phyloP scores from a whole-genome alignment of 495 filamentous ascomycete species.

The Penicillium mononematosum region DNA sequence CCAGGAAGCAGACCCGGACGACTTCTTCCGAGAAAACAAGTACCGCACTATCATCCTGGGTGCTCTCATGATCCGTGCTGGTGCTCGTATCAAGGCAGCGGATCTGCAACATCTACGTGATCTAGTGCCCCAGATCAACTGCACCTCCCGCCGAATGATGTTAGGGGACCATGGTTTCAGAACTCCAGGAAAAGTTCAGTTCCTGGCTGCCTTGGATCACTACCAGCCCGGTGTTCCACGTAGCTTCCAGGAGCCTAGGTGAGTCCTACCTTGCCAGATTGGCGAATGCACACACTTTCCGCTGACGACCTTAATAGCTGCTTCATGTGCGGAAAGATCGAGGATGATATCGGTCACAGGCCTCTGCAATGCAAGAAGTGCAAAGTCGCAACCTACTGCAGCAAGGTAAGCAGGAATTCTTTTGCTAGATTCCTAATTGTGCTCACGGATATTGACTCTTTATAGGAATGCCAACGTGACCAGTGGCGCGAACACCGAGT shows the following conservation, averaged over 20 bases:
- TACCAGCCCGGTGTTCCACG: slow-evolving; percentile 8
- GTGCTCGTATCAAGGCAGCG: neutral
- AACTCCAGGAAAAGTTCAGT: slow-evolving; percentile 8
- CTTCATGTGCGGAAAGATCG: slow-evolving; percentile 9
- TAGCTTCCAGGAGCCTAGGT: slow-evolving; percentile 7
- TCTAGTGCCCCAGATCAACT: neutral
- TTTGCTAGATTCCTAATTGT: no score
- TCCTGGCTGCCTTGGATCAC: slow-evolving; percentile 9
- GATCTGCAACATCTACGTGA: slow-evolving; percentile 4
- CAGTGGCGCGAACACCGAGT: slow-evolving; percentile 1
- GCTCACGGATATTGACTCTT: neutral
- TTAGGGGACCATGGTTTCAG: slow-evolving; percentile 6
- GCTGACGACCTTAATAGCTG: slow-evolving; percentile 2
- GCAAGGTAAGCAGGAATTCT: neutral
- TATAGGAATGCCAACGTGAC: slow-evolving; percentile 2
- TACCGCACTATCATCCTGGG: slow-evolving; percentile 8
- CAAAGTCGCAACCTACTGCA: slow-evolving; percentile 7
- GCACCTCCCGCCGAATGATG: neutral
- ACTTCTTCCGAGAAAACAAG: neutral
- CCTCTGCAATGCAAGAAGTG: slow-evolving; percentile 3
- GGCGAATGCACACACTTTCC: neutral
- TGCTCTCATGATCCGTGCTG: slow-evolving; percentile 6
- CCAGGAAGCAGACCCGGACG: neutral
- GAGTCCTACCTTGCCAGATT: neutral
- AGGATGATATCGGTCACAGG: neutral